Percentiles rank a stretch among this genome's conserved stretches.
Evolutionary conservation across 208 protist genomes (phyloP).

Genomic region (Trypanosoma rangeli): DNA sequence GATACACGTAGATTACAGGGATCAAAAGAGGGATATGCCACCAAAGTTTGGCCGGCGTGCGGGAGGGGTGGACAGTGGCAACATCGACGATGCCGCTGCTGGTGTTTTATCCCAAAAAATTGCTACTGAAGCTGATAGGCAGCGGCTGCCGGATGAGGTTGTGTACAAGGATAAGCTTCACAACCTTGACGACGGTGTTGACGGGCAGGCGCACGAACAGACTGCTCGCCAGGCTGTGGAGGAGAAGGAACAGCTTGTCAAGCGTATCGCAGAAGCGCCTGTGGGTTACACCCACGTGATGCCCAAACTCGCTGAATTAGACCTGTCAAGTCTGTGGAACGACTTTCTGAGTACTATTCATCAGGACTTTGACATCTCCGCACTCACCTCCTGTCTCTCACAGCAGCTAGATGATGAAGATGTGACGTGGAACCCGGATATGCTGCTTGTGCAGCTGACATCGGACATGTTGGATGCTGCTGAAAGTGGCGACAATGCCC

Average conservation of each 20-base stretch:
- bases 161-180: constrained; percentile 34
- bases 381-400: constrained; percentile 73
- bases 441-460: constrained; percentile 88
- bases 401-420: constrained; percentile 83
- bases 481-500: constrained; percentile 29
- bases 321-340: constrained; percentile 69
- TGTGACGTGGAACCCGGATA: constrained; percentile 83
- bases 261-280: constrained; percentile 63
- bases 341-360: constrained; percentile 64
- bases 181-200: constrained; percentile 50
- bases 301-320: constrained; percentile 73
- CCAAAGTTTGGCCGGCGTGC: constrained; percentile 26
- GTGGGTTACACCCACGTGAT: constrained; percentile 66
- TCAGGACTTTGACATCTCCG: constrained; percentile 80
- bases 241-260: constrained; percentile 55
- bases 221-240: constrained; percentile 29
- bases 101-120: not conserved
- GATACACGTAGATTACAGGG: not conserved
- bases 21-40: constrained; percentile 8
- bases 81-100: not conserved
- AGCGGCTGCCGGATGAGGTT: constrained; percentile 21
- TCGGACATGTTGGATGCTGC: constrained; percentile 82
- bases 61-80: not conserved
- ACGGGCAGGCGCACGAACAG: constrained; percentile 33
- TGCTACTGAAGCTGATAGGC: not conserved